Evolutionary conservation across 2,329 filamentous ascomycete genomes (phyloP).

Genomic region (Fusarium gaditjirri): DNA sequence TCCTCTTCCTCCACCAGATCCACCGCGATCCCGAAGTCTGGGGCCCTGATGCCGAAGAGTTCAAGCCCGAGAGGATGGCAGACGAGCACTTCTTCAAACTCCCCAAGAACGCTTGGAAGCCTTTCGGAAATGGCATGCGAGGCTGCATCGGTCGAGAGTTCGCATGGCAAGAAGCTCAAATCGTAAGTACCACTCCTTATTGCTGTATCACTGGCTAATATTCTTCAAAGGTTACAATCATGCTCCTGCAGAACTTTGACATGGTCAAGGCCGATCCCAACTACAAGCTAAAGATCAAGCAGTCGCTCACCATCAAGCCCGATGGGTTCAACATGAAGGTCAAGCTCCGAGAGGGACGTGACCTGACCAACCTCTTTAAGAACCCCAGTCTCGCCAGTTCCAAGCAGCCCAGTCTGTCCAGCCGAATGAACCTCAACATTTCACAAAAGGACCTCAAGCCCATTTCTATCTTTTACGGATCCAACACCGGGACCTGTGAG

Average conservation of each 20-base stretch:
- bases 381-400: background rate
- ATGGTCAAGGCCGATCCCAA: background rate
- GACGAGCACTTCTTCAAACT: constrained; percentile 6
- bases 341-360: constrained; percentile 1
- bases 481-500: constrained; percentile 5
- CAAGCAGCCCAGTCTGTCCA: background rate
- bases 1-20: background rate
- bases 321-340: constrained; percentile 1
- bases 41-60: constrained; percentile 2
- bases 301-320: background rate
- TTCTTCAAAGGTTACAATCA: background rate
- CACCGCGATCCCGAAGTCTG: constrained; percentile 5
- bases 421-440: background rate
- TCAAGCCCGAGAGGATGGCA: constrained; percentile 3
- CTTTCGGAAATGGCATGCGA: constrained; percentile 2
- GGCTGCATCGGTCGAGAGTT: constrained; percentile 9
- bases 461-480: constrained; percentile 1
- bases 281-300: constrained; percentile 15
- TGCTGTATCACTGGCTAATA: accelerated
- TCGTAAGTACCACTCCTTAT: background rate
- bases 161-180: constrained; percentile 6
- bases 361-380: background rate
- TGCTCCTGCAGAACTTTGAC: constrained; percentile 8
- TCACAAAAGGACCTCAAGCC: constrained; percentile 1
- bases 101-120: constrained; percentile 19